Base-by-base conservation (phyloP, 345 rosid species). In the Dimocarpus longan region DNA sequence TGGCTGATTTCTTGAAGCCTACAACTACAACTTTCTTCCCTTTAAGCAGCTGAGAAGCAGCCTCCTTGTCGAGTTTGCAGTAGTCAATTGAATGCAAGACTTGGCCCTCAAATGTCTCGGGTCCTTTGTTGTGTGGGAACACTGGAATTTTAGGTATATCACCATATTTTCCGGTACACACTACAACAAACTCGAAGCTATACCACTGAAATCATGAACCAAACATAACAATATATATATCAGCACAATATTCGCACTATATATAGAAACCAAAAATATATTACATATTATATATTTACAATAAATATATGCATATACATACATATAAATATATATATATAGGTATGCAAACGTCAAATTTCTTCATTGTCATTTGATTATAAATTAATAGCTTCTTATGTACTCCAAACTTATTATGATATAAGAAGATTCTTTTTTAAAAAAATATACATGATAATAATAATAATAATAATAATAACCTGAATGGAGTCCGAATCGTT, bases 1-100 rank as follows among this genome's bases (percentile, higher is more conserved):
- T 95, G 73, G 88, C 99, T 4, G 99, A 95, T 87, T 95, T 95
- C 78, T 87, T 95, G 88, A 73, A 95, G 68, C 98, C 99, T 21
- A 92, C 81, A 65, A 95, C 87, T 0, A 82, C 93, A 5, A 93
- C 93, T 73, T 91, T 93, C 75, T 90, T 95, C 43, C 87, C 90
- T 57, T 73, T 80, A 40, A 92, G 92, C 15, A 95, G 87, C 64
- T 80, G 70, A 71, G 82, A 63, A 73, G 96, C 86, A 40, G 85
- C 91, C 80, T 89, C 93, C 81, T 87, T 89, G 81, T 88, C 93
- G 24, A 95, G 85, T 73, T 92, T 93, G 89, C 95, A 93, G 86
- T 95, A 95, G 75, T 95, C 98, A 59, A 93, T 70, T 0, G 92
- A 43, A 73, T 95, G 99, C 85, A 95, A 57, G 16, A 92, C 93